Conservation (phyloP, 148 eudicot genomes). For the Heliamphora exappendiculata region DNA sequence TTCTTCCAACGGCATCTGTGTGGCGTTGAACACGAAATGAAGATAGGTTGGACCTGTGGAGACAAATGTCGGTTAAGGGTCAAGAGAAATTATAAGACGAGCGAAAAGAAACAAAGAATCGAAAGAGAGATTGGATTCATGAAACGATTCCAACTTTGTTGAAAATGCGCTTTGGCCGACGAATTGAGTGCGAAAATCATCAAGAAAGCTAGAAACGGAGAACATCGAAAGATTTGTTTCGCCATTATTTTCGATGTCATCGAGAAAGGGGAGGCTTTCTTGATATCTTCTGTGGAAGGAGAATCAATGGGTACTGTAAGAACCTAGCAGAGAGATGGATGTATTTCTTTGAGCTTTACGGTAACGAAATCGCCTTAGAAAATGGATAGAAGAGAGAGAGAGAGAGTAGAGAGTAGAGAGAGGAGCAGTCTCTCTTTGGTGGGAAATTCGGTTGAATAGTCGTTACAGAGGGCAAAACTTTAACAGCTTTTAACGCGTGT, state of each 20-base stretch:
- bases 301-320: background rate
- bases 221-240: background rate
- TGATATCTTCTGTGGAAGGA: background rate
- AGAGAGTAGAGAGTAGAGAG: slow-evolving; percentile 4
- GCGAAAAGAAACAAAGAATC: background rate
- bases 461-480: background rate
- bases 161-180: background rate
- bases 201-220: background rate
- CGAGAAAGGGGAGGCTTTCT: background rate
- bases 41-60: slow-evolving; percentile 65
- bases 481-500: background rate
- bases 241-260: slow-evolving; percentile 5
- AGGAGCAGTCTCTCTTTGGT: slow-evolving; percentile 18
- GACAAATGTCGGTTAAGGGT: background rate
- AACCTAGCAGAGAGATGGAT: background rate
- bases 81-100: background rate
- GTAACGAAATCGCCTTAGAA: no score
- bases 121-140: background rate
- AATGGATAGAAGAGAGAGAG: no score
- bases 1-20: slow-evolving; percentile 59
- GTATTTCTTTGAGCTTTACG: background rate
- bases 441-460: slow-evolving; percentile 33
- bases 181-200: background rate
- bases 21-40: slow-evolving; percentile 59
- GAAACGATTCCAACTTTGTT: background rate